Evolutionary conservation across 495 filamentous ascomycete genomes (phyloP), one percentile per base, ranked within the genome.

Genomic region (Apodospora peruviana): DNA sequence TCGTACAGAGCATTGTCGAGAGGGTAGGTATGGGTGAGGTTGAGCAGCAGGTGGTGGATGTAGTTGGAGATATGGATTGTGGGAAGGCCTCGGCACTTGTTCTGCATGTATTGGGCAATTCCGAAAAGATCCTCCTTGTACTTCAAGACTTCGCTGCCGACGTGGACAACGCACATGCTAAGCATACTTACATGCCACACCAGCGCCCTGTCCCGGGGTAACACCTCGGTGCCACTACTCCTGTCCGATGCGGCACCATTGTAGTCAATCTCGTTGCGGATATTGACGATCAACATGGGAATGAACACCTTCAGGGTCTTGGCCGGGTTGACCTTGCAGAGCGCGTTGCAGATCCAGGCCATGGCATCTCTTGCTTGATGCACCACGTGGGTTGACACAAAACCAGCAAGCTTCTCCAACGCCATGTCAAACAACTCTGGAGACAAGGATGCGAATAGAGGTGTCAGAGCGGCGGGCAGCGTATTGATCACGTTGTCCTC

Each of bases 401-500:
- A 97, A 46, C 89, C 78, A 2, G 88, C 86, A 45, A 99, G 83
- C 69, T 97, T 96, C 41, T 91, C 82, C 45, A 97, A 68, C 5
- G 90, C 89, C 57, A 90, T 83, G 60, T 96, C 91, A 57, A 90
- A 99, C 19, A 95, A 81, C 55, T 95, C 90, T 0, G 90, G 90
- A 0, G 90, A 96, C n/a, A 99, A 71, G 0, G 89, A 85, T 5
- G 91, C 85, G 55, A 99, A 85, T 16, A 99, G 72, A 1, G 93
- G 93, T 40, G 87, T 91, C 46, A 99, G 84, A 4, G 91, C 87
- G 1, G 91, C 89, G 18, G 93, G 93, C 36, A 99, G 72, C 0
- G 90, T 95, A 65, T 97, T 99, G 64, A 96, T 89, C 18, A 97
- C 89, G 51, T 91, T 95, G 57, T 99, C 93, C 67, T 99, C 93